Conservation (phyloP, 164 flowering plant species). For the Amborella trichopoda region DNA sequence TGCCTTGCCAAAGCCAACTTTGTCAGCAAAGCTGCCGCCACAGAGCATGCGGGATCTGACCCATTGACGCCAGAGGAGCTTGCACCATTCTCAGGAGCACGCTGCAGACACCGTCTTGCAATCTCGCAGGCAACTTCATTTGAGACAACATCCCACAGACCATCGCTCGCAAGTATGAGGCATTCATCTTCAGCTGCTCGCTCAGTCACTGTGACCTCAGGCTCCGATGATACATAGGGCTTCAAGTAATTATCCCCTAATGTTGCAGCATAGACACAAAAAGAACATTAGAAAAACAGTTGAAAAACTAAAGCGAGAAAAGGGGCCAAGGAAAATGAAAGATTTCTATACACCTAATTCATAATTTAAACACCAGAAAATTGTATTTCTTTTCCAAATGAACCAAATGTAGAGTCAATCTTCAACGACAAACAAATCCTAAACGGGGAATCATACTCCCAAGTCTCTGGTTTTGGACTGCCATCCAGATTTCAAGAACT, state of each 20-base stretch:
- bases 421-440: background rate
- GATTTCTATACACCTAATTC: background rate
- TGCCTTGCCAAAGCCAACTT: constrained; percentile 72
- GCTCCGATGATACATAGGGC: constrained; percentile 55
- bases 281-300: too few relatives aligned
- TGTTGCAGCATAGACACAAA: constrained; percentile 3
- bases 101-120: constrained; percentile 58
- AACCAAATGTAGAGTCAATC: background rate
- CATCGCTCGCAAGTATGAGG: constrained; percentile 69
- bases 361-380: background rate
- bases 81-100: constrained; percentile 17
- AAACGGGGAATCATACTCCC: background rate
- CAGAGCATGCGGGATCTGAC: constrained; percentile 63
- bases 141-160: constrained; percentile 72
- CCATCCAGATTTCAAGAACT: background rate
- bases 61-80: constrained; percentile 15
- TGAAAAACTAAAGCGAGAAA: background rate
- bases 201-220: constrained; percentile 51
- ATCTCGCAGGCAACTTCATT: constrained; percentile 61
- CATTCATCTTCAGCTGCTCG: constrained; percentile 58
- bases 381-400: too few relatives aligned
- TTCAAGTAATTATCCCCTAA: constrained; percentile 60
- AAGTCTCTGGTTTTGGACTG: background rate
- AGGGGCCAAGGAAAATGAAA: background rate
- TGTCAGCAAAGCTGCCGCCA: constrained; percentile 64